Evolutionary conservation across 257 asterid species (phyloP).

Genomic region (Ajuga chamaepitys): DNA sequence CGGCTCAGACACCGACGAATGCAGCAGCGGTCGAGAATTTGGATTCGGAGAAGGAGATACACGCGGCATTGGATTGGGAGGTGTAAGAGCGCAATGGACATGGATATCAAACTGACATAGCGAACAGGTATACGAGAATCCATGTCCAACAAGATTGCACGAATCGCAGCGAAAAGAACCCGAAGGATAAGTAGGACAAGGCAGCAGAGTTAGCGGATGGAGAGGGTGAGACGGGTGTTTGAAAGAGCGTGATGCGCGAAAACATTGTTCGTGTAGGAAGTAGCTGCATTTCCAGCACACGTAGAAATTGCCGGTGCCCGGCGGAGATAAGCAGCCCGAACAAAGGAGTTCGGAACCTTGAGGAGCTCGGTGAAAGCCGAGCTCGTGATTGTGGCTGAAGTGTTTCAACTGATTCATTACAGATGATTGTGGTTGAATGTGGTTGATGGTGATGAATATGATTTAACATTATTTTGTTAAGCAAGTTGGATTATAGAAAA

Average conservation of each 20-base stretch:
- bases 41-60: neutral
- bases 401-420: slow-evolving; percentile 52
- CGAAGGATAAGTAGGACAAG: slow-evolving; percentile 47
- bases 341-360: slow-evolving; percentile 22
- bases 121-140: slow-evolving; percentile 38
- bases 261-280: slow-evolving; percentile 54
- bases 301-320: slow-evolving; percentile 12
- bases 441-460: neutral
- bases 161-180: slow-evolving; percentile 37
- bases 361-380: slow-evolving; percentile 33
- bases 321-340: slow-evolving; percentile 17
- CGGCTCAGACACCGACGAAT: neutral
- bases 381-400: slow-evolving; percentile 49
- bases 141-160: slow-evolving; percentile 33
- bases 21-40: neutral
- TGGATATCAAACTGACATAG: slow-evolving; percentile 62
- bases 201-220: slow-evolving; percentile 46
- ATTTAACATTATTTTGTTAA: neutral
- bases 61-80: neutral
- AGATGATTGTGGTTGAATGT: neutral
- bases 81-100: slow-evolving; percentile 33
- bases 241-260: slow-evolving; percentile 33
- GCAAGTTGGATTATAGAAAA: neutral
- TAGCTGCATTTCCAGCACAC: slow-evolving; percentile 24
- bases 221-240: slow-evolving; percentile 38